Evolutionary conservation across 768 basidiomycete species (phyloP).

Genomic region (Mycena kentingensis): DNA sequence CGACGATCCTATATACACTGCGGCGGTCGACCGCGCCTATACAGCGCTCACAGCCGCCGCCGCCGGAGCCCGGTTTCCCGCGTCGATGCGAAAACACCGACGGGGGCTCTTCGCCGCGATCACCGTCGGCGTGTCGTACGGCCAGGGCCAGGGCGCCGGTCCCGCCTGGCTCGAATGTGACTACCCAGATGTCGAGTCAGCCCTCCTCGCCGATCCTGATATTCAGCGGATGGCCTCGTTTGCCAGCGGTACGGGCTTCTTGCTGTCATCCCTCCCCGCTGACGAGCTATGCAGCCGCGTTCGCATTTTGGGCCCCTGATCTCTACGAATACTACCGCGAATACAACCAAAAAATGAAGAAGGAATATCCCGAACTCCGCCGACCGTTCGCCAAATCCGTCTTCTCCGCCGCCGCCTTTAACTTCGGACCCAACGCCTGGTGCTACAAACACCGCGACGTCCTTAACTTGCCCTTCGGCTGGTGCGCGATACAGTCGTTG

Average conservation of each 20-base stretch:
- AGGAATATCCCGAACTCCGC: neutral
- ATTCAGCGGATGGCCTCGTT: neutral
- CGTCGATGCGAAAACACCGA: neutral
- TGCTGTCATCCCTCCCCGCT: neutral
- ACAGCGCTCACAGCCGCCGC: too few species aligned
- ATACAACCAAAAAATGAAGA: conserved; percentile 25
- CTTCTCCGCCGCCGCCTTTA: neutral
- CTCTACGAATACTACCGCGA: neutral
- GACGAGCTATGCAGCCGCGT: neutral
- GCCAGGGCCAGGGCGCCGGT: neutral
- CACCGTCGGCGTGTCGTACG: neutral
- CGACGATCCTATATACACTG: too few species aligned
- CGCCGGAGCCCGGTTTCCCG: neutral
- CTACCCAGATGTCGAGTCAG: neutral
- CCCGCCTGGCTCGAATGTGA: neutral
- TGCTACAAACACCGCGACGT: too few species aligned
- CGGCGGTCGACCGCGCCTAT: too few species aligned
- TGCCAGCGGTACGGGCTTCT: neutral
- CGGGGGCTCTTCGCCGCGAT: conserved; percentile 4
- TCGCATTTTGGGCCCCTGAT: neutral
- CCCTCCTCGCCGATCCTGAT: neutral
- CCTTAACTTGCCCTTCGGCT: too few species aligned
- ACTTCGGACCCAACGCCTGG: neutral
- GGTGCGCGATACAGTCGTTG: too few species aligned
- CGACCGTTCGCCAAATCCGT: neutral